Percentiles rank a stretch among this genome's conserved stretches.
These are phyloP conservation scores for Chalciporus sphaerocephalus DNA, from an alignment of 768 basidiomycete species.

Conservation along the genomic window DNA sequence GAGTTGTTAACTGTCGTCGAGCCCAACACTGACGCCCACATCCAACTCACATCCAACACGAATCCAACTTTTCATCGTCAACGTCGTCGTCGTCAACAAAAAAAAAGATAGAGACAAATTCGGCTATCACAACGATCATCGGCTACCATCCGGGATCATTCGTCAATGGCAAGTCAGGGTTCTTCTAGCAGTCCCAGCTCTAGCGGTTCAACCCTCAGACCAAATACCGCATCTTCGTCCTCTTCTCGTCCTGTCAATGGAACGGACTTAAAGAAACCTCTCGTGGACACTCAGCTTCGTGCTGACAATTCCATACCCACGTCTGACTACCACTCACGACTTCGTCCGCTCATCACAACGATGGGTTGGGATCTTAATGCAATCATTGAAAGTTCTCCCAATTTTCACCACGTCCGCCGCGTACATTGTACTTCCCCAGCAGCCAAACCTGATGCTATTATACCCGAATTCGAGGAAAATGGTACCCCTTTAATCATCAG, in stretches of 20 bases:
- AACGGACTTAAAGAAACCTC: not conserved
- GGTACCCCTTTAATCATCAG: constrained; percentile 65
- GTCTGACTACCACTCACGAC: not conserved
- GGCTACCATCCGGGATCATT: not conserved
- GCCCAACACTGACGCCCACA: not conserved
- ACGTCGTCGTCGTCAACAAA: not conserved
- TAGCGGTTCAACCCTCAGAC: not conserved
- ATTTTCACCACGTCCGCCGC: constrained; percentile 43
- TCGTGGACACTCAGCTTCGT: not conserved
- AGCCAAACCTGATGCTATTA: constrained; percentile 28
- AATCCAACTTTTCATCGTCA: too few species aligned
- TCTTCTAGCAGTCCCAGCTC: not conserved
- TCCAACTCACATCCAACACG: too few species aligned
- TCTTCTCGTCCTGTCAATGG: not conserved
- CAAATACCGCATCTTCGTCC: not conserved
- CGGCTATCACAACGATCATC: too few species aligned
- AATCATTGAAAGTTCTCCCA: constrained; percentile 36
- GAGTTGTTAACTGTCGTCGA: not conserved
- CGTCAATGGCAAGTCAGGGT: not conserved
- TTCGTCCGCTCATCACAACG: constrained; percentile 33
- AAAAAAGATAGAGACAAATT: not conserved
- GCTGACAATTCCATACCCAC: not conserved
- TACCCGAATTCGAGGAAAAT: constrained; percentile 43
- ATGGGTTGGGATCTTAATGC: constrained; percentile 48
- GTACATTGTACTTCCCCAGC: constrained; percentile 28